Base-by-base conservation (phyloP, 208 protist genomes). In the Leishmania tropica region DNA sequence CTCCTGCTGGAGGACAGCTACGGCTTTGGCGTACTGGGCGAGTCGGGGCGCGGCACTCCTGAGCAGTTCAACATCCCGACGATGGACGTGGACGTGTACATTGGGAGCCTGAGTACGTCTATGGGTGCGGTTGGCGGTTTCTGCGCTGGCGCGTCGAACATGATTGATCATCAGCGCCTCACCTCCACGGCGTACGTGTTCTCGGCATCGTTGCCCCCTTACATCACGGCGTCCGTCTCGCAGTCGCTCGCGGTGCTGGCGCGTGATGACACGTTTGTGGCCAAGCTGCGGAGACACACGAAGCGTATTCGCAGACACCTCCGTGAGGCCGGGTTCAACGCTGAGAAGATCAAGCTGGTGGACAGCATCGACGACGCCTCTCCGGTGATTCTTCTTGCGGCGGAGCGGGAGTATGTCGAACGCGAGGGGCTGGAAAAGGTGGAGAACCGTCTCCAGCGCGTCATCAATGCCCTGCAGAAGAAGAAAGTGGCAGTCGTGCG, bases 1-100 rank as follows among this genome's bases (percentile, higher is more conserved):
- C 79, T 99, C 31, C 95, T 99, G 3, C 82, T 99, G 19, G 99
- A 99, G 67, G 99, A 99, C 83, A 97, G 95, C 70, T 94, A 98
- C 78, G 96, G 96, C 28, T 96, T 99, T 80, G 99, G 99, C 54
- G 93, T 94, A 19, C 83, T 99, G 4, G 99, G 99, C 79, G 90
- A 93, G 62, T 98, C 92, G 13, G 98, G 98, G 47, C 93, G 96
- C 74, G 99, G 99, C 53, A 97, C 96, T 0, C 92, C 92, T 24
- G 98, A 99, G 85, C 94, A 99, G 81, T 99, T 95, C 79, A 90
- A 90, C 67, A 89, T 99, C 21, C 79, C 91, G 45, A 87, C 93
- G 42, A 84, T 84, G 73, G 83, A 93, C n/a, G 87, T 98, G 60
- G 94, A 98, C 68, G 87, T 99, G 53, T 96, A 98, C 83, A 90